A percentile compares a stretch with the other conserved stretches of the same genome.
These are phyloP conservation scores for Cynara cardunculus DNA, from an alignment of 129 eudicot genomes.

Conservation along the genomic window DNA sequence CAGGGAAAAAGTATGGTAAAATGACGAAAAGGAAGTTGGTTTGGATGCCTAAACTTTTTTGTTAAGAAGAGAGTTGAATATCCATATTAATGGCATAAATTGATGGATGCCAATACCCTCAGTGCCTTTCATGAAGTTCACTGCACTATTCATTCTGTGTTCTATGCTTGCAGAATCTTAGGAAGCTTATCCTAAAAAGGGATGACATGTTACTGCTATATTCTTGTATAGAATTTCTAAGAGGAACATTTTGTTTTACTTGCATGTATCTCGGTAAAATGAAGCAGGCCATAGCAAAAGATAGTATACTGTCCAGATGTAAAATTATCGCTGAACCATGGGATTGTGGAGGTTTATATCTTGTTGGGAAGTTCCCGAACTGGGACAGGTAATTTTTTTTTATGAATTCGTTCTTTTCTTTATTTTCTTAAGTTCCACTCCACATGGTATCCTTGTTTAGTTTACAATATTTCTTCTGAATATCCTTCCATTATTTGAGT, in stretches of 20 bases:
- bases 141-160: background rate
- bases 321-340: slow-evolving; percentile 97
- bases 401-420: background rate
- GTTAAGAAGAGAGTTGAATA: background rate
- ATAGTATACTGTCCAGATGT: slow-evolving; percentile 70
- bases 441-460: background rate
- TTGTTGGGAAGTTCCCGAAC: slow-evolving; percentile 93
- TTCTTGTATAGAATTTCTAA: background rate
- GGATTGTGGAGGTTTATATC: slow-evolving; percentile 99
- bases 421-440: background rate
- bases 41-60: background rate
- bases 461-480: background rate
- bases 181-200: background rate
- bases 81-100: background rate
- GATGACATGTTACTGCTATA: background rate
- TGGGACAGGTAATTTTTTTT: slow-evolving; percentile 77
- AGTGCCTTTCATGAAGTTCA: background rate
- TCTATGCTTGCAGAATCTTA: background rate
- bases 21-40: background rate
- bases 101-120: background rate
- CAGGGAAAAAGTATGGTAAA: background rate
- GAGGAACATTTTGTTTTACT: background rate
- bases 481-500: too few species aligned
- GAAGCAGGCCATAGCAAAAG: slow-evolving; percentile 95
- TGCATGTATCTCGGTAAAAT: background rate